A percentile compares a stretch with the other conserved stretches of the same genome.
Conservation (phyloP, 2,329 filamentous ascomycete species). For the Exophiala viscosa region DNA sequence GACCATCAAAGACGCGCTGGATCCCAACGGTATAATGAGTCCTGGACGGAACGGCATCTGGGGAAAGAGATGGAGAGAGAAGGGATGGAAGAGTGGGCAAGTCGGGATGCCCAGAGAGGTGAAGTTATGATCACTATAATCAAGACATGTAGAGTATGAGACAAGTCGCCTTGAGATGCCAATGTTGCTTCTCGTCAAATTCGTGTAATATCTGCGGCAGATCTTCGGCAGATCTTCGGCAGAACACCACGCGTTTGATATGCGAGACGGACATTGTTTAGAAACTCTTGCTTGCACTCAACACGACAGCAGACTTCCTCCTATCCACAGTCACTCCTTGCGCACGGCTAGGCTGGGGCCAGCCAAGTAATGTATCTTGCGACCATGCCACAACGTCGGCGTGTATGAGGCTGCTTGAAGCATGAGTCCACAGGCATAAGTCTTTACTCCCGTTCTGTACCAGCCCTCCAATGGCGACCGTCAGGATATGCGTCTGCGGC, state of each 20-base stretch:
- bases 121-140: background rate
- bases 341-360: too few species aligned
- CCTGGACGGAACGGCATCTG: slow-evolving; percentile 49
- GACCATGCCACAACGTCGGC: too few species aligned
- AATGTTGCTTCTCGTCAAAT: background rate
- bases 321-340: too few species aligned
- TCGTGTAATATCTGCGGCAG: background rate
- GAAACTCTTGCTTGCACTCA: too few species aligned
- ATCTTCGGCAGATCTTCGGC: too few species aligned
- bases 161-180: background rate
- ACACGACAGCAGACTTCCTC: too few species aligned
- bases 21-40: slow-evolving; percentile 48
- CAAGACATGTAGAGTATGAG: background rate
- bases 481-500: slow-evolving; percentile 93
- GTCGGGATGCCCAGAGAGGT: background rate
- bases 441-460: background rate
- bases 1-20: slow-evolving; percentile 46
- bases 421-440: background rate
- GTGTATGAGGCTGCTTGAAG: background rate
- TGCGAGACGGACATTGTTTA: too few species aligned
- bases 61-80: slow-evolving; percentile 20
- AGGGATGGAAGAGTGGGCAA: slow-evolving; percentile 12
- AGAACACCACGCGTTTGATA: too few species aligned
- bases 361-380: too few species aligned
- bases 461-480: slow-evolving; percentile 35